Evolutionary conservation across 257 asterid genomes (phyloP).

Genomic region (Linderniella brevidens): DNA sequence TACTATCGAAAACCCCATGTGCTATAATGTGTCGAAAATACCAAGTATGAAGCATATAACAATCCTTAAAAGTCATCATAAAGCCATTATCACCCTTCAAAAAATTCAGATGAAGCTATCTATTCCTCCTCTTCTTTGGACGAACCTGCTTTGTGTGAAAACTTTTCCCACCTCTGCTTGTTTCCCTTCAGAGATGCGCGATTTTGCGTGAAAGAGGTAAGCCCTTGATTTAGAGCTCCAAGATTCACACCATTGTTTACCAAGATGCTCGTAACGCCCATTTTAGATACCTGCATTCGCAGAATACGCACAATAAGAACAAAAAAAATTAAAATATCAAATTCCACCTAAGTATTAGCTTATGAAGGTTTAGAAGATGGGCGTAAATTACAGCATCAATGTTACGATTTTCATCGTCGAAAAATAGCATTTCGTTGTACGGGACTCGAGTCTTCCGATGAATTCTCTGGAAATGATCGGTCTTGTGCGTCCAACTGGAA

Average conservation of each 20-base stretch:
- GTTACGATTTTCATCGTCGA: constrained; percentile 80
- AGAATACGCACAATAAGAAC: not conserved
- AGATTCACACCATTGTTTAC: constrained; percentile 58
- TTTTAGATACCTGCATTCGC: constrained; percentile 39
- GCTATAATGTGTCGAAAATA: too few species aligned
- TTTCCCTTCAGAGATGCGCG: constrained; percentile 19
- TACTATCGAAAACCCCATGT: too few species aligned
- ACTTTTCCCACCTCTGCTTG: constrained; percentile 23
- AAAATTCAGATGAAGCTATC: constrained; percentile 2
- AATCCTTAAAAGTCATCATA: too few species aligned
- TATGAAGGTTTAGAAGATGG: constrained; percentile 5
- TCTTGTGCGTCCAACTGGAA: constrained; percentile 84
- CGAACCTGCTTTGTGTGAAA: constrained; percentile 26
- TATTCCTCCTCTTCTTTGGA: constrained; percentile 14
- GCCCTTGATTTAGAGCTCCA: constrained; percentile 56
- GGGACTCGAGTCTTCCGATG: constrained; percentile 45
- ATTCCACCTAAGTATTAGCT: not conserved
- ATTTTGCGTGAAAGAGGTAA: constrained; percentile 33
- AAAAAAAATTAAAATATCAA: not conserved
- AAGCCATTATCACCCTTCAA: not conserved
- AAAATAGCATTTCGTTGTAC: constrained; percentile 67
- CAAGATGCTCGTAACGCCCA: constrained; percentile 65
- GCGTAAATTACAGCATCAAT: constrained; percentile 38
- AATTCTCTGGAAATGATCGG: constrained; percentile 71
- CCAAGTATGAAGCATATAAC: too few species aligned